phyloP scores from a whole-genome alignment of 1,139 yeast species.

The Saccharomyces hybrid region DNA sequence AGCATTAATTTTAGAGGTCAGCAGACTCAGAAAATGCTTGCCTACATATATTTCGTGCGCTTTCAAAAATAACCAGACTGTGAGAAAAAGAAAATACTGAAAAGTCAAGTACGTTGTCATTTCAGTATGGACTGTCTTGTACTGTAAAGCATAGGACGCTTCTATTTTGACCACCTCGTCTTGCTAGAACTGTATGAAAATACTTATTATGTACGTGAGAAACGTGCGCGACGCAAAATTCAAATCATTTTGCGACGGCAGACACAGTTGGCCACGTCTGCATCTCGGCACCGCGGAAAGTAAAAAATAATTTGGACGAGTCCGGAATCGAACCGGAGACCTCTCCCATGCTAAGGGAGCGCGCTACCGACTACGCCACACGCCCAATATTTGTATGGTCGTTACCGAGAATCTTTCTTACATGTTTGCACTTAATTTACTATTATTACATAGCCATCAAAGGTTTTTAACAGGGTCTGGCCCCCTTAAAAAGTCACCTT shows the following conservation, averaged over 20 bases:
- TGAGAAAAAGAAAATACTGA: not conserved
- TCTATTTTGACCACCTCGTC: not conserved
- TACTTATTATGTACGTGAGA: not conserved
- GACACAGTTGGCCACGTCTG: not conserved
- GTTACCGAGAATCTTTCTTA: too few species aligned
- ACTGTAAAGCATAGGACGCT: not conserved
- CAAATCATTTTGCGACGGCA: not conserved
- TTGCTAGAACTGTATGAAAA: not conserved
- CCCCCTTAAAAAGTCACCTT: too few species aligned
- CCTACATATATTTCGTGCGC: not conserved
- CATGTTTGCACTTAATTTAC: too few species aligned
- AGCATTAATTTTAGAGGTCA: not conserved
- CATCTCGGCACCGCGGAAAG: not conserved
- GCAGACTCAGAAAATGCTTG: not conserved
- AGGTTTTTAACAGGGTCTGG: too few species aligned
- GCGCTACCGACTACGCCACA: slow-evolving; percentile 94
- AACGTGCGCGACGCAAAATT: not conserved
- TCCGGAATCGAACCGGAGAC: slow-evolving; percentile 88
- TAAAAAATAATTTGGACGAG: slow-evolving; percentile 52
- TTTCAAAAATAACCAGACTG: not conserved
- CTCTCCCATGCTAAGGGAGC: slow-evolving; percentile 87
- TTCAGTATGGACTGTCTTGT: not conserved
- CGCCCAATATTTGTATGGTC: slow-evolving; percentile 43
- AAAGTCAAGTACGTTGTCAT: not conserved
- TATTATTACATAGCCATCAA: too few species aligned